A percentile compares a stretch with the other conserved stretches of the same genome.
Conservation (phyloP, 2,329 filamentous ascomycete genomes). For the Epichloe gansuensis region DNA sequence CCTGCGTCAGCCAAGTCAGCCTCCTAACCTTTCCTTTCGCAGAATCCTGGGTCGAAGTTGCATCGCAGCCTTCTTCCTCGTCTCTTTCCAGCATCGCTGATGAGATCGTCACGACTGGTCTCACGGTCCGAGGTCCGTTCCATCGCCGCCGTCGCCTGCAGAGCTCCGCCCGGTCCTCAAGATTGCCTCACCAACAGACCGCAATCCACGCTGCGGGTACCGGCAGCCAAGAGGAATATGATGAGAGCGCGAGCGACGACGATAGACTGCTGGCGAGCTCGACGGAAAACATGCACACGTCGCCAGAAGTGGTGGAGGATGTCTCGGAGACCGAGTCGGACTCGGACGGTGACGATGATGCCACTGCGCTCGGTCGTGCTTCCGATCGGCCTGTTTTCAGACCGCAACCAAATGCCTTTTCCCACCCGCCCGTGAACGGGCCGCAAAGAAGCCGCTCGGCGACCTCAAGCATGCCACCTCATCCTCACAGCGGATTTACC, state of each 20-base stretch:
- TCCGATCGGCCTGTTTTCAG: constrained; percentile 52
- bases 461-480: constrained; percentile 34
- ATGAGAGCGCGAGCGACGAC: constrained; percentile 82
- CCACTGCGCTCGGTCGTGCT: constrained; percentile 61
- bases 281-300: constrained; percentile 35
- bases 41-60: constrained; percentile 96
- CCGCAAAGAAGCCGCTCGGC: constrained; percentile 38
- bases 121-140: constrained; percentile 60
- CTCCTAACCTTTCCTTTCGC: constrained; percentile 13
- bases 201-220: constrained; percentile 31
- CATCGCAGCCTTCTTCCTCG: constrained; percentile 85
- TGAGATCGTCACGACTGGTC: constrained; percentile 81
- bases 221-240: constrained; percentile 89
- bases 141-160: constrained; percentile 44
- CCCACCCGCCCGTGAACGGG: constrained; percentile 56
- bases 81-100: constrained; percentile 77
- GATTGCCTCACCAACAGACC: constrained; percentile 26
- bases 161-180: constrained; percentile 16
- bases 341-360: constrained; percentile 63
- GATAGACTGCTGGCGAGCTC: constrained; percentile 54
- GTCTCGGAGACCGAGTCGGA: constrained; percentile 38
- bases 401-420: constrained; percentile 86
- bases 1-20: background rate
- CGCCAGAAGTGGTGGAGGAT: constrained; percentile 24
- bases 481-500: constrained; percentile 37